These are phyloP conservation scores for Lasiosphaeris hirsuta DNA, from an alignment of 495 filamentous ascomycete species.

Conservation along the genomic window DNA sequence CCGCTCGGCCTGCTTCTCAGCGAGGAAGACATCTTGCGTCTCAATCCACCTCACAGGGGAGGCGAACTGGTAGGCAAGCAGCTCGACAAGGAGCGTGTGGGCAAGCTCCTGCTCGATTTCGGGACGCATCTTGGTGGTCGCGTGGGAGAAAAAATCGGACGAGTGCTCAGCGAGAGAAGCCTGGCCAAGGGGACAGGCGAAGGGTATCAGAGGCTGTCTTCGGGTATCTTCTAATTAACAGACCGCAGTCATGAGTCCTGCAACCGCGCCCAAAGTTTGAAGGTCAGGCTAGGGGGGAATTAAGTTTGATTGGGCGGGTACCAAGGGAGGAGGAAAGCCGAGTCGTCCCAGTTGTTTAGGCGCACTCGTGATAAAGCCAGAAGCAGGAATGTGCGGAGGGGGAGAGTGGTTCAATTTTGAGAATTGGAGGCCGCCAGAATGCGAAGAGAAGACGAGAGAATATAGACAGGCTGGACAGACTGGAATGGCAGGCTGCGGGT, in stretches of 20 bases:
- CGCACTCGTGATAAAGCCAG: too few species aligned
- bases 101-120: conserved; percentile 98
- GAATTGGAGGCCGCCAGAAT: neutral
- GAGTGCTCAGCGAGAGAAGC: neutral
- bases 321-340: neutral
- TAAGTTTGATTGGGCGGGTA: conserved; percentile 11
- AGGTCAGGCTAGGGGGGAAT: neutral
- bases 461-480: neutral
- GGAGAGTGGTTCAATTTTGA: neutral
- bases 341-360: too few species aligned
- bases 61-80: conserved; percentile 98
- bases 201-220: neutral
- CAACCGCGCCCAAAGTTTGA: too few species aligned
- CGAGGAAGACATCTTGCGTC: conserved; percentile 98
- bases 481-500: neutral
- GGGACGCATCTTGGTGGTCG: conserved; percentile 71
- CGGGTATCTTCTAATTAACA: conserved; percentile 7
- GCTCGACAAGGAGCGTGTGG: conserved; percentile 95
- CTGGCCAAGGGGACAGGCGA: neutral
- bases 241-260: neutral
- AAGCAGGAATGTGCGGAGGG: too few species aligned
- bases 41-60: conserved; percentile 99
- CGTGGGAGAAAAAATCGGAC: neutral
- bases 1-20: conserved; percentile 90
- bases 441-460: neutral